Base-by-base conservation (phyloP, 2,329 filamentous ascomycete genomes). In the Colletotrichum melonis region DNA sequence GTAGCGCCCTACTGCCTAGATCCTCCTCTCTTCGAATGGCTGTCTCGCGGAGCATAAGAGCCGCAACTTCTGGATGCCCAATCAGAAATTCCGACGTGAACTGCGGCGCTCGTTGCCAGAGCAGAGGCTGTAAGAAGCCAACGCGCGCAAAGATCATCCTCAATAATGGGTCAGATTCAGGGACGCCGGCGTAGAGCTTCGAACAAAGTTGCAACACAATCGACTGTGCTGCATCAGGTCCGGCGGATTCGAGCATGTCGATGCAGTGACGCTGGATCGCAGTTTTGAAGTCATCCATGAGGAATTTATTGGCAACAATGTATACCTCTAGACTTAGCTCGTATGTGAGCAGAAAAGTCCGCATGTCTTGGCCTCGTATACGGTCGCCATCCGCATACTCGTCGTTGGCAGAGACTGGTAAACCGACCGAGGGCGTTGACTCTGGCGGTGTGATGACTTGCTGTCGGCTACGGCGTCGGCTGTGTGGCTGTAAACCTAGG, bases 101-200 rank as follows among this genome's bases (percentile, higher is more conserved):
- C 46, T 82, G 79, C 3, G 82, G 84, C 19, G 77, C 77, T 19
- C 79, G 79, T 72, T 83, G 82, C 84, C 84, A 88, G n/a, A 87
- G 74, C 32, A 81, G 73, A 11, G 85, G 81, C 77, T 87, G 84
- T 42, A 88, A 77, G 74, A 87, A 88, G 2, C 86, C 86, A 6
- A 87, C 82, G 46, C 86, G 80, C 8, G 86, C 86, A 75, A 87
- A 84, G 14, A 88, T 77, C 84, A 88, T 88, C 73, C 82, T 85
- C 62, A 88, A 80, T 54, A 88, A 76, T 0, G 78, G 76, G 68
- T 88, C 86, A 11, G 79, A 78, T 69, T 84, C 81, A 46, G 83
- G 82, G n/a, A 88, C 81, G 7, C 84, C 85, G 62, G 80, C 77
- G 75, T 84, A 83, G 12, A 88, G 80, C 75, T 82, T 85, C 19